Evolutionary conservation across 2,329 filamentous ascomycete species (phyloP), one percentile per base, ranked within the genome.

Genomic region (Helotiales sp.): DNA sequence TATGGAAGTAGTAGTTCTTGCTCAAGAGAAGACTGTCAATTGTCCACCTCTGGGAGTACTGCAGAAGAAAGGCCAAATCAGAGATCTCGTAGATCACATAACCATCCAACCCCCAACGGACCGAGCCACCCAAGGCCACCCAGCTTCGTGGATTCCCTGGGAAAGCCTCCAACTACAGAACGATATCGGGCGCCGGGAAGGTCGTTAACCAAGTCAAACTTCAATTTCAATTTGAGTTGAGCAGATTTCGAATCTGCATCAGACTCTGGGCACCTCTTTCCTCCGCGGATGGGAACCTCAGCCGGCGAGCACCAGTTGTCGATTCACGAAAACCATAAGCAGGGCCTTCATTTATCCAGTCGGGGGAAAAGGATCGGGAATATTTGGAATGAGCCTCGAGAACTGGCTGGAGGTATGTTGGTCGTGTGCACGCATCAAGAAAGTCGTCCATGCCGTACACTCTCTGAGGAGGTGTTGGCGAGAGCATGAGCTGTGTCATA

Each of bases 211-310:
- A 63, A 13, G 3, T 50, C 17, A 15, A 13, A 28, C 28, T 26
- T 6, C n/a, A 10, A 13, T 13, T 24, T 75, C 54, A 75, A 58
- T 70, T 69, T 13, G 59, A 63, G 64, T 77, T 77, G 22, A 77
- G 70, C 63, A 78, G 59, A 67, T 76, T 78, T 6, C 70, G 71
- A 59, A 78, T 77, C 50, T 75, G 70, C 74, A 78, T 76, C 6
- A 77, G 71, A 50, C 70, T 70, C 52, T 72, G 72, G 6, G 72
- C 73, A 20, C 72, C 73, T 32, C 61, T 70, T 55, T 75, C 73
- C 58, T 76, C 73, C 3, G 69, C 66, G 7, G 70, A 73, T 57
- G 60, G 64, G 26, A 66, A 47, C 26, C 61, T 47, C 11, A 69
- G 52, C 20, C 66, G 66, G 22, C 59, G 61, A n/a, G 40, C 34